These are phyloP conservation scores for Diplocarpon rosae DNA, from an alignment of 2,329 filamentous ascomycete genomes.

Conservation along the genomic window DNA sequence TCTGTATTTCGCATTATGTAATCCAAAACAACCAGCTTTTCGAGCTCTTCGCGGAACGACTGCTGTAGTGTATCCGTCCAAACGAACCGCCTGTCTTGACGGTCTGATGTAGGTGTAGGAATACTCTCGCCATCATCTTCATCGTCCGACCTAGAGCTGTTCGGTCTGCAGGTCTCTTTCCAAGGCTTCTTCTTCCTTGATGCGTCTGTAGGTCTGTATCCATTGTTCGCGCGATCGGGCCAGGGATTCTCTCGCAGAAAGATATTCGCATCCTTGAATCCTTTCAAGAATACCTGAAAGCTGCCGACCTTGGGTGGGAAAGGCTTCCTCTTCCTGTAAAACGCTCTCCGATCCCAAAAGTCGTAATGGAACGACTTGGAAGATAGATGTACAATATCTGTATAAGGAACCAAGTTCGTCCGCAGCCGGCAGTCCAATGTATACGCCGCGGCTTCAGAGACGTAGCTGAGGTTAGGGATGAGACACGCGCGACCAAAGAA, in stretches of 20 bases:
- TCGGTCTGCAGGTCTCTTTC: slow-evolving; percentile 72
- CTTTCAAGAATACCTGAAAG: slow-evolving; percentile 95
- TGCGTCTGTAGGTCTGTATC: slow-evolving; percentile 57
- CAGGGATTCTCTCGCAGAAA: slow-evolving; percentile 93
- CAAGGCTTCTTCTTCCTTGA: slow-evolving; percentile 60
- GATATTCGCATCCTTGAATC: slow-evolving; percentile 92
- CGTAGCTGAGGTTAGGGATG: slow-evolving; percentile 94
- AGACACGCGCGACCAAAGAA: slow-evolving; percentile 90
- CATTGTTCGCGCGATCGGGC: slow-evolving; percentile 66
- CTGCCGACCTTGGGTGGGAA: slow-evolving; percentile 86
- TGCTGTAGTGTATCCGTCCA: slow-evolving; percentile 88
- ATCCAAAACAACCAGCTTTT: slow-evolving; percentile 93
- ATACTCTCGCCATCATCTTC: slow-evolving; percentile 47
- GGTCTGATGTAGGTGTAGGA: slow-evolving; percentile 15
- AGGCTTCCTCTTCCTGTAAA: slow-evolving; percentile 75
- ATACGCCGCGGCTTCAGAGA: slow-evolving; percentile 94
- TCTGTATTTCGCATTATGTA: slow-evolving; percentile 99
- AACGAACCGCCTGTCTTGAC: slow-evolving; percentile 40
- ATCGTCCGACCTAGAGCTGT: slow-evolving; percentile 41
- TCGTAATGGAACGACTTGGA: slow-evolving; percentile 98
- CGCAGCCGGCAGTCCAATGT: slow-evolving; percentile 83
- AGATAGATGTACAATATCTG: slow-evolving; percentile 84
- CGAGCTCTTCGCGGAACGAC: slow-evolving; percentile 85
- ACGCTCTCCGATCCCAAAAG: slow-evolving; percentile 87
- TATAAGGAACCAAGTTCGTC: slow-evolving; percentile 91